Evolutionary conservation across 805 yeast species (phyloP).

Genomic region (Huiozyma sinensis): DNA sequence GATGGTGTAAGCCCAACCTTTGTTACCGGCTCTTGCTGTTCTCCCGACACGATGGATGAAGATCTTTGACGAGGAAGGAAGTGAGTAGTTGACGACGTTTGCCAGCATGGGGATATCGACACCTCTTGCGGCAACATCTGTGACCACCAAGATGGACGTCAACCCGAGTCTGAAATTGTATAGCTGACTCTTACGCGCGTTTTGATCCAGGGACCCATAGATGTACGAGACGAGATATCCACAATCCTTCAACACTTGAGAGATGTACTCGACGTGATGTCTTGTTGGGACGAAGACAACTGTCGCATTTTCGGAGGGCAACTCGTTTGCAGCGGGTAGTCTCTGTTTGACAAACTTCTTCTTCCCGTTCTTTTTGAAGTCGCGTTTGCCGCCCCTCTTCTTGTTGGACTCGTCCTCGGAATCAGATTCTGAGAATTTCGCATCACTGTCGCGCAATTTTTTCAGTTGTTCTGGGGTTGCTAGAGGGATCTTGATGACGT

Average conservation of each 20-base stretch:
- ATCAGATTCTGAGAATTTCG: constrained; percentile 42
- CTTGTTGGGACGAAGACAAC: constrained; percentile 93
- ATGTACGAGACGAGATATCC: constrained; percentile 85
- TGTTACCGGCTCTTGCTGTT: constrained; percentile 98
- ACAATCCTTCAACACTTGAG: constrained; percentile 55
- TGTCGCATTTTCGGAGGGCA: constrained; percentile 80
- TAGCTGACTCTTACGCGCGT: constrained; percentile 84
- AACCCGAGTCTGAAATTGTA: constrained; percentile 76
- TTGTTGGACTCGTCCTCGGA: constrained; percentile 30
- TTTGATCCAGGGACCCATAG: constrained; percentile 91
- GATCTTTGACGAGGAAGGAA: constrained; percentile 87
- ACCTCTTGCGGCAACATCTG: constrained; percentile 98
- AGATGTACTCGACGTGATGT: constrained; percentile 92
- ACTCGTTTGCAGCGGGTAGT: constrained; percentile 67
- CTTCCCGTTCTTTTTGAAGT: constrained; percentile 26
- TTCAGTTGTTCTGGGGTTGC: constrained; percentile 61
- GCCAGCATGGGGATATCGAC: constrained; percentile 95
- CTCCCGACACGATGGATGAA: constrained; percentile 97
- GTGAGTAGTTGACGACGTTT: constrained; percentile 81
- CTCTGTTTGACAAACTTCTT: constrained; percentile 40
- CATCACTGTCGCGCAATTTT: constrained; percentile 39
- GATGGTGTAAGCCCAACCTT: constrained; percentile 94
- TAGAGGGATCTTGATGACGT: constrained; percentile 71
- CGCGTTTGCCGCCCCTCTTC: constrained; percentile 11
- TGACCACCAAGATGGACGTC: constrained; percentile 82